These are phyloP conservation scores for Colletotrichum eremochloae DNA, from an alignment of 2,329 filamentous ascomycete species.

Conservation along the genomic window DNA sequence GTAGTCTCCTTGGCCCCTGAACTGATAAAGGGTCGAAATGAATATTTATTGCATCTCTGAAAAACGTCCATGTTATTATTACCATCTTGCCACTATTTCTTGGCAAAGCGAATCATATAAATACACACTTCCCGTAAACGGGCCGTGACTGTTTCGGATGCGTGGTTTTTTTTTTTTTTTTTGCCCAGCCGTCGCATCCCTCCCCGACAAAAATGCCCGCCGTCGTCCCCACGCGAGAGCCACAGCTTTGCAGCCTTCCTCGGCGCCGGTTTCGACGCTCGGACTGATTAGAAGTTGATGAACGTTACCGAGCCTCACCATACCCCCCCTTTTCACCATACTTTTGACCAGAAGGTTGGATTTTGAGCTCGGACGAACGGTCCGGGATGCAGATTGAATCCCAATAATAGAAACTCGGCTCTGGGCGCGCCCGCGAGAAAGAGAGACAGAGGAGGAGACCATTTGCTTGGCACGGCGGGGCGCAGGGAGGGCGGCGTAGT, in stretches of 20 bases:
- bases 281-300: background rate
- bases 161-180: background rate
- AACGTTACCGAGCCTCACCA: background rate
- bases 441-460: background rate
- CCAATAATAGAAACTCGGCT: background rate
- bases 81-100: background rate
- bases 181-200: background rate
- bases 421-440: background rate
- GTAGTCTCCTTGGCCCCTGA: conserved; percentile 34
- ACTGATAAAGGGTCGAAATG: conserved; percentile 25
- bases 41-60: conserved; percentile 30
- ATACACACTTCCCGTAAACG: background rate
- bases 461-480: background rate
- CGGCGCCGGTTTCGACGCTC: background rate
- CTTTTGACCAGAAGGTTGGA: too few relatives aligned
- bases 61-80: background rate
- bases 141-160: background rate
- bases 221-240: background rate
- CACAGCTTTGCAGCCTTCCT: background rate
- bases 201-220: background rate
- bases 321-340: background rate
- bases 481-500: background rate
- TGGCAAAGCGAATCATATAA: background rate
- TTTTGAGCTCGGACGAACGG: background rate
- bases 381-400: too few relatives aligned